Evolutionary conservation across 2,329 filamentous ascomycete genomes (phyloP).

Genomic region (Magnaporthiopsis incrustans): DNA sequence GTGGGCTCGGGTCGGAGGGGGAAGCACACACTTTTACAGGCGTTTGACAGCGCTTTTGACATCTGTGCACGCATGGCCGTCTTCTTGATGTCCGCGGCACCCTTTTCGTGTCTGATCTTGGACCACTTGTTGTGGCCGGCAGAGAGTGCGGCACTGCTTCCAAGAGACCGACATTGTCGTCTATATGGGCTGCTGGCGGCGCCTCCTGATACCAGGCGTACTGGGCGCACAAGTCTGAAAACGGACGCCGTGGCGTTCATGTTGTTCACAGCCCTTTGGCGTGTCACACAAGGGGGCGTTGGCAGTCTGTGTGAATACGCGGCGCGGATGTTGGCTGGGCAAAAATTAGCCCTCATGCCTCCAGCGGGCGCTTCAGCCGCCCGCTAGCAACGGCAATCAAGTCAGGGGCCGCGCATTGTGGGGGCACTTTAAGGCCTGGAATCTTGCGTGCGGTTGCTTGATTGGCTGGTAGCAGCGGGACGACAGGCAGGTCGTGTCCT

Average conservation of each 20-base stretch:
- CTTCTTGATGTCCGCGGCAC: constrained; percentile 73
- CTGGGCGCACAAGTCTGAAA: not conserved
- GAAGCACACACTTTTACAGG: constrained; percentile 57
- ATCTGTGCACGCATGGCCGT: constrained; percentile 61
- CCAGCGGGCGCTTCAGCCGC: not conserved
- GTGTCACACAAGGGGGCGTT: not conserved
- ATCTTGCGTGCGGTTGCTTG: not conserved
- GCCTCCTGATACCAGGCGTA: not conserved
- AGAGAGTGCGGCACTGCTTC: constrained; percentile 31
- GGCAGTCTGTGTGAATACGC: not conserved
- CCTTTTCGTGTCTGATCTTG: constrained; percentile 93
- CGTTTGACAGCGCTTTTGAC: constrained; percentile 64
- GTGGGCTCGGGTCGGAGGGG: not conserved
- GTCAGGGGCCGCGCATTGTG: not conserved
- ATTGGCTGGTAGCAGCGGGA: not conserved
- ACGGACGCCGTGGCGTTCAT: not conserved
- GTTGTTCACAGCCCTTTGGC: not conserved
- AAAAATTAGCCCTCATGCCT: not conserved
- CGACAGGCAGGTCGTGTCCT: too few species aligned
- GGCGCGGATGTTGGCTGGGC: not conserved
- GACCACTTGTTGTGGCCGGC: constrained; percentile 91
- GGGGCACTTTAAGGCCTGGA: too few species aligned
- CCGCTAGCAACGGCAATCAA: not conserved
- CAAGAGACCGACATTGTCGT: constrained; percentile 41
- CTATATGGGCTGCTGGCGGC: not conserved